Base-by-base conservation (phyloP, 495 filamentous ascomycete genomes). In the Aspergillus saccharolyticus region DNA sequence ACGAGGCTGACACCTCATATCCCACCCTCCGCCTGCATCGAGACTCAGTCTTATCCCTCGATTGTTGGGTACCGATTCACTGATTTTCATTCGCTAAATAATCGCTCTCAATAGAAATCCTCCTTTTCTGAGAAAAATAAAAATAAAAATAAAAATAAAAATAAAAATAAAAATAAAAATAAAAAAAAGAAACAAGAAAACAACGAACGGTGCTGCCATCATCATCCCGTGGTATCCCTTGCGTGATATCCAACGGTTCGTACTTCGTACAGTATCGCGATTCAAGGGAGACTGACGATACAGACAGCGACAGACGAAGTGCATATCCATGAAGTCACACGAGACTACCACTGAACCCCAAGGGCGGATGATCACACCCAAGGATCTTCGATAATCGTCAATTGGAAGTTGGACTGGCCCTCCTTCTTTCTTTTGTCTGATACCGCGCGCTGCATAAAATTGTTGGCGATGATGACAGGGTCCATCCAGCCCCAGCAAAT, bases 401-500 rank as follows among this genome's bases (percentile, higher is more conserved):
- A 12, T 39, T 39, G 6, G 12, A 39, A 39, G 33, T 15, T 39
- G 7, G 33, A 39, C 33, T 39, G 33, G 12, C 33, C 33, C 7
- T 39, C 33, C 33, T 25, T 24, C 17, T 42, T 28, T 17, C 30
- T 46, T 52, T 28, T 28, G 25, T 28, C 25, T 28, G 25, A 28
- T n/a, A n/a, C n/a, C 25, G 25, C 25, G 25, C 4, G 33, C 33
- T 39, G 33, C 33, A 39, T 39, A 39, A 39, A 12, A 39, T 51
- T 39, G 33, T 39, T 15, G 33, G 14, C 33, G 33, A 39, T 39
- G 33, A 39, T 39, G 33, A 39, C 33, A 39, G 33, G 33, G 33
- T 39, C 33, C 10, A 39, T 39, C 33, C 33, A 39, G 53, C 60
- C n/a, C 60, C 57, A 48, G 25, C 51, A 42, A 19, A 42, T 20